Base-by-base conservation (phyloP, 208 protist species). In the Wallacemonas sp. region DNA sequence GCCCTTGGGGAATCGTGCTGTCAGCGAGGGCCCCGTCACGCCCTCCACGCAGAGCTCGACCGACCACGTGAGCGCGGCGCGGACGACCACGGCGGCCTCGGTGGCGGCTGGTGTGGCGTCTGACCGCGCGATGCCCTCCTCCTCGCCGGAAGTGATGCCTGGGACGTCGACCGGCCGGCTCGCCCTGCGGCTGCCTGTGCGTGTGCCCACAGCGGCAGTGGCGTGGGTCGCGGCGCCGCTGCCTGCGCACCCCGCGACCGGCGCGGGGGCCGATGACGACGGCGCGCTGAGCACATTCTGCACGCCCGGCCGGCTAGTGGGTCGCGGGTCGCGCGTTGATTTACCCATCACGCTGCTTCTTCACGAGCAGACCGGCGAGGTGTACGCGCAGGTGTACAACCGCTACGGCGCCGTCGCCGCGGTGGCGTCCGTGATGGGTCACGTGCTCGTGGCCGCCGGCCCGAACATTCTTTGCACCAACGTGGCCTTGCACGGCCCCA, bases 331-430 rank as follows among this genome's bases (percentile, higher is more conserved):
- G 23, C 73, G 75, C 29, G 71, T 67, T 20, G 65, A 88, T 36
- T 50, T 90, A 16, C 77, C 81, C 1, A 69, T 74, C 32, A 31
- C 90, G 55, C 54, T 93, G 45, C 68, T 93, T 14, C 72, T 93
- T 3, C 79, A 84, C 65, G 39, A 57, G 2, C 67, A 76, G 18
- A 81, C 81, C 48, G 87, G 87, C 0, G 77, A 89, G 57, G 61
- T 93, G 31, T 87, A 93, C 70, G 49, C 71, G 31, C 87, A 90
- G 69, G 81, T 87, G 16, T 88, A 84, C 69, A 81, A 72, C 38
- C 76, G 72, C 0, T 38, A 77, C 44, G 72, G 59, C 57, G 76
- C 72, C 14, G 46, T 67, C 23, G 57, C 76, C 10, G 22, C 52
- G 7, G 31, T 59, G 4, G 52, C 52, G 4, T 59, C 52, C 10